These are phyloP conservation scores for Lactarius evosmus DNA, from an alignment of 768 basidiomycete species.

Conservation along the genomic window DNA sequence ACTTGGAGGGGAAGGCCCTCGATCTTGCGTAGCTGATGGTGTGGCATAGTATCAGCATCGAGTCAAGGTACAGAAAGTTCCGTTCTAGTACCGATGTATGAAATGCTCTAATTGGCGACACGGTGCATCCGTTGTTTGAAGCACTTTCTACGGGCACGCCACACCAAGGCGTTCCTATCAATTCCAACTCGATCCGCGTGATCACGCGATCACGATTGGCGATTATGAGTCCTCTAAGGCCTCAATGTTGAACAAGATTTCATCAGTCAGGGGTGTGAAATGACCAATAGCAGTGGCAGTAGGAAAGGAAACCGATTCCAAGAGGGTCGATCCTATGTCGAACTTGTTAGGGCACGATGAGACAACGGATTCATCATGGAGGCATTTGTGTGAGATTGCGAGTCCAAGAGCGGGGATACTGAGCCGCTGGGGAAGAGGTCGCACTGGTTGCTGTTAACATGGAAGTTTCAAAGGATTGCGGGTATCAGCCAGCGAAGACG, in stretches of 20 bases:
- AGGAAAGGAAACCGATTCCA: background rate
- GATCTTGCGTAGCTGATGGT: background rate
- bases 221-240: background rate
- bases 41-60: background rate
- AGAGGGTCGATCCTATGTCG: background rate
- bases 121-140: too few relatives aligned
- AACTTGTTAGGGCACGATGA: background rate
- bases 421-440: background rate
- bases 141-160: too few relatives aligned
- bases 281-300: background rate
- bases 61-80: background rate
- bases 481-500: background rate
- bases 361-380: background rate
- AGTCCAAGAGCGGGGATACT: background rate
- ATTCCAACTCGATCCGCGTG: background rate
- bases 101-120: background rate
- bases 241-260: background rate
- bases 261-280: background rate
- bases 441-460: background rate
- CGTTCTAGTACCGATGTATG: background rate
- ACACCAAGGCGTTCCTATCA: too few relatives aligned
- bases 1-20: background rate
- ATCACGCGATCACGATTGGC: background rate
- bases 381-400: background rate
- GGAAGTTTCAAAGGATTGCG: background rate